Base-by-base conservation (phyloP, 2,329 filamentous ascomycete species). In the Xylariaceae sp. region DNA sequence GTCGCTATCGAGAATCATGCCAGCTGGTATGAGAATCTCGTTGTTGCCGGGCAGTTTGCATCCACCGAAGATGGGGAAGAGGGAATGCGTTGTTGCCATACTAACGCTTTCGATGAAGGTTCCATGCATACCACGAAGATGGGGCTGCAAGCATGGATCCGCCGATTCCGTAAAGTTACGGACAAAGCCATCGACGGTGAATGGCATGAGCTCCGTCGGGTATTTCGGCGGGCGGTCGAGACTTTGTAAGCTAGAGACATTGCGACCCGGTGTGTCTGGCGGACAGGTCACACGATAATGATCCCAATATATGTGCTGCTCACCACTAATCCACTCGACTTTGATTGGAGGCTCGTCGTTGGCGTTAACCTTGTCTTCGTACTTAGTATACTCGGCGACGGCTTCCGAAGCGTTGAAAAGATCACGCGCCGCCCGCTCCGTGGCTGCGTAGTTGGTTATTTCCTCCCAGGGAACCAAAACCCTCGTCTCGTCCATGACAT, bases 1-100 rank as follows among this genome's bases (percentile, higher is more conserved):
- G 62, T 84, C 78, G 3, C 76, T 68, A 37, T 75, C 75, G 58
- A 83, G 80, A 85, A 56, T 86, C 79, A 83, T 84, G 63, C 80
- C 82, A 5, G 81, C 81, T 1, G 83, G 83, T 57, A 85, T 83
- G 29, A 85, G 70, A 50, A 86, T 83, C 62, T 86, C 83, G 59
- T 80, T 84, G 64, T 85, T 85, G 58, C 81, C 74, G 32, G 77
- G 79, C 41, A 83, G 74, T 65, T 86, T 86, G 62, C 78, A 84
- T 57, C 83, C 82, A 47, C 80, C 75, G 60, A 86, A 85, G 18
- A 86, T 71, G 8, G 83, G 83, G 12, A 85, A 71, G 13, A 85
- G 71, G 51, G 80, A 77, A 42, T 76, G 73, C 3, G 78, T 80
- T 9, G 76, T 75, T 13, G 75, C 71, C 47, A 82, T 68, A 43